A percentile compares a stretch with the other conserved stretches of the same genome.
Conservation (phyloP, 2,329 filamentous ascomycete genomes). For the Colletotrichum sp. region DNA sequence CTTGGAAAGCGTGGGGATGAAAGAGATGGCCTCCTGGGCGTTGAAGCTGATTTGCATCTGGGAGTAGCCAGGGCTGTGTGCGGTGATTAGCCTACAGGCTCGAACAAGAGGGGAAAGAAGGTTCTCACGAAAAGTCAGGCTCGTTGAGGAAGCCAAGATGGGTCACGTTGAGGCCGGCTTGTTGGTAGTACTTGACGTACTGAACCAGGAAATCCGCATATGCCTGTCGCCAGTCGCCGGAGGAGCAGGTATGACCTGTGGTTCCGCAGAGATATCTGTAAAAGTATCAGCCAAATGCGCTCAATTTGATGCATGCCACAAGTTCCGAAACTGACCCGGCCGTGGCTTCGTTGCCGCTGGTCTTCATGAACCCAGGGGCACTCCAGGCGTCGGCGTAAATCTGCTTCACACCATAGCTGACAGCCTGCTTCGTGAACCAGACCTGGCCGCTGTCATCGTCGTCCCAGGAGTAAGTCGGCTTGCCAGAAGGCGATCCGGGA, state of each 20-base stretch:
- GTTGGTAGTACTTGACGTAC: constrained; percentile 51
- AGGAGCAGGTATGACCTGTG: constrained; percentile 38
- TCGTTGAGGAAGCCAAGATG: constrained; percentile 31
- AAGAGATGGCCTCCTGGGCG: constrained; percentile 25
- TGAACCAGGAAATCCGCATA: constrained; percentile 54
- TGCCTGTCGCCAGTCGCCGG: constrained; percentile 51
- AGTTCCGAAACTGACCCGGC: constrained; percentile 18
- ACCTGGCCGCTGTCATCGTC: constrained; percentile 54
- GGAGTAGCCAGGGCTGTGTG: constrained; percentile 35
- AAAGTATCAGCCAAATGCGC: not conserved
- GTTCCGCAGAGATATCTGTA: constrained; percentile 41
- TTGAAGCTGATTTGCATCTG: constrained; percentile 37
- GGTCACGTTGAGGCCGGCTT: constrained; percentile 46
- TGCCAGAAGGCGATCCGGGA: constrained; percentile 44
- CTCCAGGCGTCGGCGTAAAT: constrained; percentile 52
- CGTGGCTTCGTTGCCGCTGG: constrained; percentile 38
- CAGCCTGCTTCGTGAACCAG: constrained; percentile 55
- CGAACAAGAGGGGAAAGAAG: rapidly evolving
- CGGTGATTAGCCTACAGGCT: not conserved
- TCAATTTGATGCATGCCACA: not conserved
- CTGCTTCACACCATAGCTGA: constrained; percentile 38
- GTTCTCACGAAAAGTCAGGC: constrained; percentile 15
- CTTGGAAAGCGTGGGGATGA: constrained; percentile 17
- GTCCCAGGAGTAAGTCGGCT: constrained; percentile 50
- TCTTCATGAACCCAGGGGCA: constrained; percentile 55